Evolutionary conservation across 2,329 filamentous ascomycete species (phyloP).

Genomic region (Xylaria sp.): DNA sequence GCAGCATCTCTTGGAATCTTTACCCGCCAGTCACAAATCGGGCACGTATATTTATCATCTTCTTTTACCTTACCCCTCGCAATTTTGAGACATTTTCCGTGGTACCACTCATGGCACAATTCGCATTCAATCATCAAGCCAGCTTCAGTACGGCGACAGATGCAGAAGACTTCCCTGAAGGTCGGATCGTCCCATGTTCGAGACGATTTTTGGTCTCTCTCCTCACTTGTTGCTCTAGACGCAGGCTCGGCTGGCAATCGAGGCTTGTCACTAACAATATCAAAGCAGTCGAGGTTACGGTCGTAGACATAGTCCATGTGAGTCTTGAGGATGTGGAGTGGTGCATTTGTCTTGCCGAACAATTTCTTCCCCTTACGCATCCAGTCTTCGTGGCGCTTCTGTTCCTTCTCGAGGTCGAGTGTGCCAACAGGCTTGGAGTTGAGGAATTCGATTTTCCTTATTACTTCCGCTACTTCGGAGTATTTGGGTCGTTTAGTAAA

Average conservation of each 20-base stretch:
- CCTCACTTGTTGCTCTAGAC: conserved; percentile 78
- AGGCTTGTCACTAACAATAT: conserved; percentile 84
- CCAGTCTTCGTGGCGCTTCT: conserved; percentile 97
- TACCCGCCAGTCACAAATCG: conserved; percentile 96
- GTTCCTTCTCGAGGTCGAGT: conserved; percentile 91
- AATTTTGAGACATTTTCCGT: conserved; percentile 98
- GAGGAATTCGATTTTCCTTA: conserved; percentile 85
- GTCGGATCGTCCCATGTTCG: conserved; percentile 70
- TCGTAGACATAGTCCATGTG: conserved; percentile 95
- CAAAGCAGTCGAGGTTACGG: conserved; percentile 91
- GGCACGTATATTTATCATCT: conserved; percentile 97
- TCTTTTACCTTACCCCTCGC: conserved; percentile 98
- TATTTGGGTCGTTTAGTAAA: conserved; percentile 86
- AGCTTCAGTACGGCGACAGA: conserved; percentile 90
- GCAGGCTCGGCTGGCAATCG: conserved; percentile 91
- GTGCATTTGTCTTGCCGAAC: conserved; percentile 97
- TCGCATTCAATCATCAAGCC: conserved; percentile 99
- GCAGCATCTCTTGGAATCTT: conserved; percentile 97
- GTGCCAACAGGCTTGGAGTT: conserved; percentile 94
- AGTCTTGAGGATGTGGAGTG: conserved; percentile 91
- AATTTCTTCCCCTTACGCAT: conserved; percentile 98
- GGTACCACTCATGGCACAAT: conserved; percentile 98
- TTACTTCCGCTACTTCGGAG: conserved; percentile 87
- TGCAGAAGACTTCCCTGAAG: conserved; percentile 89
- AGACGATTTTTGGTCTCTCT: conserved; percentile 53